phyloP scores from a whole-genome alignment of 2,329 filamentous ascomycete species.

The Paecilomyces variotii region DNA sequence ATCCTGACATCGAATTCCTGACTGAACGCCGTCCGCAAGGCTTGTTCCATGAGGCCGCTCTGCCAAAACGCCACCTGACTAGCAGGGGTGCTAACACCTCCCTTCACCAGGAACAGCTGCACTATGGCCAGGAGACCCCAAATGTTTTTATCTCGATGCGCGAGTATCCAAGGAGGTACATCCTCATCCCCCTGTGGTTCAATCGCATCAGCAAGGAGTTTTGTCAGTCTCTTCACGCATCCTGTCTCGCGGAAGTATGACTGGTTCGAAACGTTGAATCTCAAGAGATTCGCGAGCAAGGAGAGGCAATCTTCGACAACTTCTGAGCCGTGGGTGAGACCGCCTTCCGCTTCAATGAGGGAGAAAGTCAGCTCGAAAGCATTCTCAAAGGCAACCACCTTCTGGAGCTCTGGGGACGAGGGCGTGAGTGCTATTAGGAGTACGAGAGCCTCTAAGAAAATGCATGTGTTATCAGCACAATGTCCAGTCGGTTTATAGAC shows the following conservation, averaged over 20 bases:
- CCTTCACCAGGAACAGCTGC: slow-evolving; percentile 72
- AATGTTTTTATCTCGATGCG: slow-evolving; percentile 78
- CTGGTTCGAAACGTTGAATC: slow-evolving; percentile 84
- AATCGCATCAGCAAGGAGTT: slow-evolving; percentile 57
- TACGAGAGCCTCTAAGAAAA: slow-evolving; percentile 60
- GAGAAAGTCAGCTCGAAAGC: slow-evolving; percentile 81
- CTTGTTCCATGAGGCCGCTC: slow-evolving; percentile 67
- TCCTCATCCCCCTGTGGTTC: slow-evolving; percentile 49
- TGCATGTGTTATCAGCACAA: slow-evolving; percentile 9
- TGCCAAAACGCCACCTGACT: slow-evolving; percentile 86
- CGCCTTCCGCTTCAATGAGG: slow-evolving; percentile 75
- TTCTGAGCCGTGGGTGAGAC: slow-evolving; percentile 71
- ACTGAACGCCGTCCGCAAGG: slow-evolving; percentile 76
- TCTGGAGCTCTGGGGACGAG: slow-evolving; percentile 80
- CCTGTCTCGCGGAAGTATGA: slow-evolving; percentile 88
- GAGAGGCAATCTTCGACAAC: slow-evolving; percentile 90
- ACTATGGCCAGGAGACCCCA: slow-evolving; percentile 84
- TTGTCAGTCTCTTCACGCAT: slow-evolving; percentile 63
- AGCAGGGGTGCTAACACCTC: slow-evolving; percentile 69
- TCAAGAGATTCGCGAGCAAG: slow-evolving; percentile 78
- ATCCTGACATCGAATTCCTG: slow-evolving; percentile 65
- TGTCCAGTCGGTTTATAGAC: not conserved
- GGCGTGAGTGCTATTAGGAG: slow-evolving; percentile 83
- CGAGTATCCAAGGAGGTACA: slow-evolving; percentile 65
- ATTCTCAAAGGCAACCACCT: slow-evolving; percentile 90